Evolutionary conservation across 2,329 filamentous ascomycete genomes (phyloP), one percentile per base, ranked within the genome.

Genomic region (Trichoderma sp.): DNA sequence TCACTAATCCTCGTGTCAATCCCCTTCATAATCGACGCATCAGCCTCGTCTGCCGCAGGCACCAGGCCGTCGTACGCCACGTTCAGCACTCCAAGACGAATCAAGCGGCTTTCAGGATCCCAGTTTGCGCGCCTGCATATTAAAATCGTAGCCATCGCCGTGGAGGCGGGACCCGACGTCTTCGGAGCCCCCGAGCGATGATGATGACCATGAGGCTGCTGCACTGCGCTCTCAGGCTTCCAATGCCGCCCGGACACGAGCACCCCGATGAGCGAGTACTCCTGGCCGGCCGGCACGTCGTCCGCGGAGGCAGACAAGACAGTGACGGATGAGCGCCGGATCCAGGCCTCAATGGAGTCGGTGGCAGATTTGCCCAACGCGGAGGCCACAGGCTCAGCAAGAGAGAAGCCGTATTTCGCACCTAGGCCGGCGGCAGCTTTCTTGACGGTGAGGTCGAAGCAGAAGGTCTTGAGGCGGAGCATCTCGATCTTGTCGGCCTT

Each of bases 391-490:
- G 69, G 69, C 8, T 70, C 69, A 28, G 59, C 69, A 1, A 70
- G 66, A 16, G 66, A 24, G 16, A 68, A 30, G 21, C 43, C 58
- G 10, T 58, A 43, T 7, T 54, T 61, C 18, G 49, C 70, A 39
- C 54, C 69, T 5, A 59, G 66, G 26, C 71, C 70, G 14, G 70
- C 64, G 5, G 55, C 34, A 21, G 28, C 34, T 18, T 54, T 58
- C 5, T 72, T 70, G n/a, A 79, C 71, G 18, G 43, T 68, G 11
- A 81, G 69, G 51, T 76, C 72, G 59, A 80, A 78, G 72, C 76
- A 79, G 67, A 76, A 79, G 1, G 78, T 78, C 46, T 74, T 72
- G 24, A 81, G 69, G 54, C 78, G 78, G 24, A 81, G 71, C 61
- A 79, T 80, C 30, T 72, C 70, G 34, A 79, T 72, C 13, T 72